Base-by-base conservation (phyloP, 75 land plant species). In the Cryptomeria japonica region DNA sequence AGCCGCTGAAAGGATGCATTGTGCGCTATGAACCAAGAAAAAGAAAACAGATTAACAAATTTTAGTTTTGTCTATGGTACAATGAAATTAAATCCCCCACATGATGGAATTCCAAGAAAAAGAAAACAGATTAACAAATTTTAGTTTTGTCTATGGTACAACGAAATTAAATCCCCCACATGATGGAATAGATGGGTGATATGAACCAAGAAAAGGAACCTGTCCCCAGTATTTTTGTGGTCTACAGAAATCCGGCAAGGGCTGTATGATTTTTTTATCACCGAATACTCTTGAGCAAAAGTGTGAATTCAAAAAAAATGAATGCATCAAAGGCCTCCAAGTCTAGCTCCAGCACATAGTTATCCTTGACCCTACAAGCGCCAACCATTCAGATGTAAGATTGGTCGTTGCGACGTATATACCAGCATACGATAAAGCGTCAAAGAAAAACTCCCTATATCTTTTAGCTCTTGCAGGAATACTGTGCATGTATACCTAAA, bases 231-330 rank as follows among this genome's bases (percentile, higher is more conserved):
- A 91, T 22, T 86, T 94, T 90, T 96, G 99, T 28, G 91, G 91
- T 87, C 93, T 90, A 51, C 96, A 94, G 88, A 98, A 96, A 86
- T 96, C 88, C 68, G 94, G 90, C 80, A 95, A 83, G 3, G 96
- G 96, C 87, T 91, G 91, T 91, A 95, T 89, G 77, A 92, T 92
- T 53, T 92, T 95, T 75, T 79, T 87, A 80, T 92, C 88, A 34
- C 91, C 92, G 76, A 95, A 95, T 56, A 95, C 88, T 41, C 88
- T 88, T 15, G 99, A 98, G 38, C 97, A 98, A 25, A 98, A 92
- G 78, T 98, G 99, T 58, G 98, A 89, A 78, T 96, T 98, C 46
- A 98, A 93, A 85, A 19, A 94, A 95, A 85, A 92, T 89, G 6
- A 75, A 47, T 0, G 90, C 91, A 89, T 89, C 91, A 89, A 95